phyloP scores from a whole-genome alignment of 1,139 yeast species.

The Geotrichum carabidarum region DNA sequence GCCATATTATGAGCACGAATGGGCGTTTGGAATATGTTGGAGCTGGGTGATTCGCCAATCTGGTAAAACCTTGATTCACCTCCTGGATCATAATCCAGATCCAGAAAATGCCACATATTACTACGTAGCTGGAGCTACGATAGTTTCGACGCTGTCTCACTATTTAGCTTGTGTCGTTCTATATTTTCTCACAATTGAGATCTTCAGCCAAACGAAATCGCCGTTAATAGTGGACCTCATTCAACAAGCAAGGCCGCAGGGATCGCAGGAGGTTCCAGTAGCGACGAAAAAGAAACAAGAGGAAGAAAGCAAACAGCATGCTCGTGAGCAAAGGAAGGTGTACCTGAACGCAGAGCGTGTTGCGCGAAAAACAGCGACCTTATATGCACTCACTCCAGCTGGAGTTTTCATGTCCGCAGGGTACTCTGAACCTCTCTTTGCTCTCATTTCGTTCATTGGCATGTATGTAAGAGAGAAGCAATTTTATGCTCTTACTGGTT shows the following conservation, averaged over 20 bases:
- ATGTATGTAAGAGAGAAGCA: conserved; percentile 43
- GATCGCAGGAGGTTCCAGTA: conserved; percentile 14
- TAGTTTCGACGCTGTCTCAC: conserved; percentile 52
- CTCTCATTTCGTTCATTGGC: conserved; percentile 59
- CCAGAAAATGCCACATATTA: conserved; percentile 40
- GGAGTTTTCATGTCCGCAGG: conserved; percentile 73
- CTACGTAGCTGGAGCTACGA: conserved; percentile 43
- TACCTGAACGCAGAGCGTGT: conserved; percentile 20
- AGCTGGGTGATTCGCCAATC: conserved; percentile 45
- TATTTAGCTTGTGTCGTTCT: conserved; percentile 47
- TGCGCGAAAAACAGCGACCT: conserved; percentile 42
- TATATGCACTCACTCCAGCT: conserved; percentile 65
- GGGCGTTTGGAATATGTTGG: conserved; percentile 85
- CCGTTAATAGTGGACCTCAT: conserved; percentile 2
- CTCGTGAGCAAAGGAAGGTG: conserved; percentile 7
- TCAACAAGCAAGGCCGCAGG: neutral
- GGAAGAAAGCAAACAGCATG: neutral
- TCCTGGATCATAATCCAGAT: conserved; percentile 15
- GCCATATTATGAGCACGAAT: conserved; percentile 71
- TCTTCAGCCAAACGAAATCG: conserved; percentile 33
- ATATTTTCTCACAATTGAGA: conserved; percentile 45
- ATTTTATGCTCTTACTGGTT: conserved; percentile 52
- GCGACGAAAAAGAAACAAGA: conserved; percentile 5
- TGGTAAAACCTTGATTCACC: conserved; percentile 5
- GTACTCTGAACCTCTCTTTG: conserved; percentile 73